Base-by-base conservation (phyloP, 331 rosid species). In the Cydonia oblonga region DNA sequence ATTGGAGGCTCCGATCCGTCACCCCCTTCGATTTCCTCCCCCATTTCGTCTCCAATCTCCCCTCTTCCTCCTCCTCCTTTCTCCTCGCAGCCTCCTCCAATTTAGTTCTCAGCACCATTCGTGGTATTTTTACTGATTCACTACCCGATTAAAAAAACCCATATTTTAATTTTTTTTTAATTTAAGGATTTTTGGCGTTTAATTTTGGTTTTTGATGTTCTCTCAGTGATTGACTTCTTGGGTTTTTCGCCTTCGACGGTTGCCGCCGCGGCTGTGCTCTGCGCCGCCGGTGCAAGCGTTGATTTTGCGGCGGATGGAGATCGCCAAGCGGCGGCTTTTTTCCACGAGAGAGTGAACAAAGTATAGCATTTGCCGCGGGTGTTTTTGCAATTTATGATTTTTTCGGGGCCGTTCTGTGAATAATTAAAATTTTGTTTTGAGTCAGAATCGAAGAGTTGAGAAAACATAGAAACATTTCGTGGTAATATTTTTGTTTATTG, bases 181-280 rank as follows among this genome's bases (percentile, higher is more conserved):
- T 38, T 9, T 2, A 38, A 38, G 7, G 13, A 18, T 5, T 67
- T 35, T 38, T 54, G 4, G 4, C 0, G 19, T 59, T 38, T 38
- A 38, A 38, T 38, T 38, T 38, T 38, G 42, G 42, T 9, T 66
- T 65, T 25, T 15, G 4, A 33, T 46, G 61, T 2, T 40, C 29
- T 67, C 71, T 11, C 88, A 91, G 97, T 75, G 57, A 60, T 77
- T 16, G 91, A 86, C 9, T 86, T 91, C 76, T 52, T 87, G 87
- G 81, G 64, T 28, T 89, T 83, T 52, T 19, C 87, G 28, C 91
- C 96, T 23, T 91, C 96, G 66, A 61, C 82, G n/a, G 53, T 87
- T 0, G 96, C 96, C 0, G 96, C 93, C 5, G 93, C 96, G 49
- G 96, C 96, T 5, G 90, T 86, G 30, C 86, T 87, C 16, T 83